phyloP scores from a whole-genome alignment of 805 yeast genomes.

The Yarrowia deformans region DNA sequence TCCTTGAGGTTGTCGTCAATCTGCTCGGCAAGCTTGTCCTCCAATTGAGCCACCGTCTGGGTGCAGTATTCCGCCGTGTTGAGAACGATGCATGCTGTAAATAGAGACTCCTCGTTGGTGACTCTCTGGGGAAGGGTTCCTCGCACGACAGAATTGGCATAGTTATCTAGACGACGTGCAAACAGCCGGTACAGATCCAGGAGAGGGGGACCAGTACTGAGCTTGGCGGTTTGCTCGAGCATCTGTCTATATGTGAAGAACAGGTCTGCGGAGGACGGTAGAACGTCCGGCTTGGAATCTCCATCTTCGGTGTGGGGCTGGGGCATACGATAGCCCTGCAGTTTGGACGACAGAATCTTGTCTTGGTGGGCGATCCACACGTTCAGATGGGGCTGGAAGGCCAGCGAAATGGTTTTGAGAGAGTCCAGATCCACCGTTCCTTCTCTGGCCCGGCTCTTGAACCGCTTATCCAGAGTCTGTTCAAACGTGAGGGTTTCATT shows the following conservation, averaged over 20 bases:
- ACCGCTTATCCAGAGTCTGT: slow-evolving; percentile 67
- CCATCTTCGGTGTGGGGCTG: slow-evolving; percentile 49
- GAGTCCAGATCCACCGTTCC: slow-evolving; percentile 24
- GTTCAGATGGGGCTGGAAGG: slow-evolving; percentile 84
- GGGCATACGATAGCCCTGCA: slow-evolving; percentile 63
- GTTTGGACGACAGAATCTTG: slow-evolving; percentile 62
- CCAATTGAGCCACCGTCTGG: slow-evolving; percentile 77
- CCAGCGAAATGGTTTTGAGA: slow-evolving; percentile 59
- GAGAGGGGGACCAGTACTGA: slow-evolving; percentile 57
- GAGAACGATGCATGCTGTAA: slow-evolving; percentile 71
- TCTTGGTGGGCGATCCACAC: slow-evolving; percentile 91
- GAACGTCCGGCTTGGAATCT: slow-evolving; percentile 62
- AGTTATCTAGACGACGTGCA: slow-evolving; percentile 68
- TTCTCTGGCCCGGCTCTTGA: slow-evolving; percentile 46
- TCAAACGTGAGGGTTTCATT: slow-evolving; percentile 87
- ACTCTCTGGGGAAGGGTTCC: slow-evolving; percentile 44
- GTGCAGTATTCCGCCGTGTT: slow-evolving; percentile 92
- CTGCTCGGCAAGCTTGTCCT: slow-evolving; percentile 61
- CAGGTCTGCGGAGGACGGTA: slow-evolving; percentile 86
- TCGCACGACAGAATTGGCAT: slow-evolving; percentile 59
- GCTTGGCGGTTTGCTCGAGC: slow-evolving; percentile 69
- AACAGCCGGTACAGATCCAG: slow-evolving; percentile 64
- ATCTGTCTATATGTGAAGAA: slow-evolving; percentile 79
- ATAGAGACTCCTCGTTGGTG: slow-evolving; percentile 60
- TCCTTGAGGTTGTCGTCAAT: slow-evolving; percentile 55